Percentiles rank a stretch among this genome's conserved stretches.
phyloP scores from a whole-genome alignment of 352 stramenopile species.

The Paralagenidium karlingii region DNA sequence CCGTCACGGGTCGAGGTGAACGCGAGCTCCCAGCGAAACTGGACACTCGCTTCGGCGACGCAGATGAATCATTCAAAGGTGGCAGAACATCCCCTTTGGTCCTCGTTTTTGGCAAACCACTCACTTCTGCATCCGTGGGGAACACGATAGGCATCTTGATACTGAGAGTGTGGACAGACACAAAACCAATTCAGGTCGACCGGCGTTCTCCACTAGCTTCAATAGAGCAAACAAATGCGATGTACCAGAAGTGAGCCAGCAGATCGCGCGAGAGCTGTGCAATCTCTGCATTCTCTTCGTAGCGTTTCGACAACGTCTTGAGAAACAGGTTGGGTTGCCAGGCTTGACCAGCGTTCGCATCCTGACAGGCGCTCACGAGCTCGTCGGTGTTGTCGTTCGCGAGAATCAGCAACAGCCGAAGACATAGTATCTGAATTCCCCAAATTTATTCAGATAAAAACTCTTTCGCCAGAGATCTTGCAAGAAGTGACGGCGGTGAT shows the following conservation, averaged over 20 bases:
- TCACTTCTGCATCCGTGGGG: too few species aligned
- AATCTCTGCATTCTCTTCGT: constrained; percentile 32
- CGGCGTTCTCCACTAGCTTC: too few species aligned
- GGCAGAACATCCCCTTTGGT: too few species aligned
- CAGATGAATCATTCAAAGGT: too few species aligned
- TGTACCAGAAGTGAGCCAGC: constrained; percentile 27
- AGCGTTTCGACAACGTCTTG: constrained; percentile 55
- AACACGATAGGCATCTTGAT: too few species aligned
- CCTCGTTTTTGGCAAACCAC: too few species aligned
- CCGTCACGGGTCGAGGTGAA: too few species aligned
- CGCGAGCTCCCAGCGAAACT: too few species aligned
- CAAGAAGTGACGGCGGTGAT: not conserved
- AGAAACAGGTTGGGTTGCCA: constrained; percentile 78
- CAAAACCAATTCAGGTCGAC: too few species aligned
- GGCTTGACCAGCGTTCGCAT: constrained; percentile 47
- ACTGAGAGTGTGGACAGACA: too few species aligned
- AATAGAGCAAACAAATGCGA: too few species aligned
- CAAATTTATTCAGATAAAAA: not conserved
- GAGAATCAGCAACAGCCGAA: constrained; percentile 41
- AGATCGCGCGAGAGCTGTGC: constrained; percentile 24
- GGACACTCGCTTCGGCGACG: too few species aligned
- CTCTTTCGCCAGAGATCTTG: not conserved
- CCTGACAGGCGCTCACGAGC: constrained; percentile 35
- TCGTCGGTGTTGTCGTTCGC: constrained; percentile 30
- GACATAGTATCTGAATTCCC: constrained; percentile 25